Conservation (phyloP, 1,284 basidiomycete genomes). For the Fomitopsis pinicola region DNA sequence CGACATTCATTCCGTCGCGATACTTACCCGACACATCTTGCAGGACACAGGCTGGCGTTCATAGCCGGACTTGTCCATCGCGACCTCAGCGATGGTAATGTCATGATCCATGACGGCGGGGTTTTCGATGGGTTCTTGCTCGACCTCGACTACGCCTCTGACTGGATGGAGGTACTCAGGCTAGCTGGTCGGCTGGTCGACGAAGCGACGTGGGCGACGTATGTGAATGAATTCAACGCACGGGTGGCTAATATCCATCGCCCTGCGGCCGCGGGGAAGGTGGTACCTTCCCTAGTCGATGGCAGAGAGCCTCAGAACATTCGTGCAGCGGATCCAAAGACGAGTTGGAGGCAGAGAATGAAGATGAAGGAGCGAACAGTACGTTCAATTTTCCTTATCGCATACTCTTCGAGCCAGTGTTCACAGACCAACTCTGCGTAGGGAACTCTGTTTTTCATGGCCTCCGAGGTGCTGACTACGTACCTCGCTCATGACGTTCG, state of each 20-base stretch:
- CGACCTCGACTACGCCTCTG: not conserved
- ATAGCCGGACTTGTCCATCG: conserved; percentile 8
- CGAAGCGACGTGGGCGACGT: not conserved
- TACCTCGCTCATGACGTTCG: too few relatives aligned
- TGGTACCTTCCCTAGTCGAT: not conserved
- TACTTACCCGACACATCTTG: not conserved
- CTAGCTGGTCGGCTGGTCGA: too few relatives aligned
- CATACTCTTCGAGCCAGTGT: too few relatives aligned
- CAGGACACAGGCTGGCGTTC: conserved; percentile 8
- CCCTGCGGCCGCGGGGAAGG: too few relatives aligned
- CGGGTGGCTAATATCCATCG: too few relatives aligned
- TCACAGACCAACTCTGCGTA: too few relatives aligned
- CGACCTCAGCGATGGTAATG: conserved; percentile 11
- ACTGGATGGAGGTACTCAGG: not conserved
- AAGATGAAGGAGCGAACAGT: too few relatives aligned
- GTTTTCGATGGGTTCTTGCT: not conserved
- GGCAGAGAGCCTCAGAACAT: not conserved
- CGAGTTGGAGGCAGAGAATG: too few relatives aligned
- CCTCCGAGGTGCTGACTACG: too few relatives aligned
- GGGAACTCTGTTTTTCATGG: too few relatives aligned
- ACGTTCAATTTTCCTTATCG: too few relatives aligned
- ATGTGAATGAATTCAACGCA: not conserved
- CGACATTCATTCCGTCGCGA: not conserved
- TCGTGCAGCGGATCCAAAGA: too few relatives aligned
- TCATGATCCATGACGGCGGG: conserved; percentile 4